These are phyloP conservation scores for Alternaria brassicicola DNA, from an alignment of 2,329 filamentous ascomycete genomes.

Conservation along the genomic window DNA sequence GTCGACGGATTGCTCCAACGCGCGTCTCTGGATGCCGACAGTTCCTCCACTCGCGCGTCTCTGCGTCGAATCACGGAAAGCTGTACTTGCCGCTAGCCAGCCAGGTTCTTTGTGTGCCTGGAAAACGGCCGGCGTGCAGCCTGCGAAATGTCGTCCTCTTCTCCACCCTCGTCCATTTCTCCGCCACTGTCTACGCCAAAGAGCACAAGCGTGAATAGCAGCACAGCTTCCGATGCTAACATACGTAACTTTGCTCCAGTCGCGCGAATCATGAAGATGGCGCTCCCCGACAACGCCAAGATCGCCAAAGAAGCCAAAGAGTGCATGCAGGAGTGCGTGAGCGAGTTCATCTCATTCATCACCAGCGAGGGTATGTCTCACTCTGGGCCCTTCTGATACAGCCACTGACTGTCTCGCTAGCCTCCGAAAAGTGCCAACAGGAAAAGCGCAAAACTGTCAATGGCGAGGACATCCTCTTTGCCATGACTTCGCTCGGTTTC, in stretches of 20 bases:
- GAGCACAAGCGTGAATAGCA: constrained; percentile 33
- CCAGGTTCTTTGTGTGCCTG: constrained; percentile 36
- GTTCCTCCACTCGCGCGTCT: constrained; percentile 56
- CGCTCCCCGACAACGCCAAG: constrained; percentile 96
- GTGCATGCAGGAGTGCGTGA: constrained; percentile 99
- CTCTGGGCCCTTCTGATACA: neutral
- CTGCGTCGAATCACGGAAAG: constrained; percentile 54
- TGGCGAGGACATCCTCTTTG: constrained; percentile 96
- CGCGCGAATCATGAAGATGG: constrained; percentile 98
- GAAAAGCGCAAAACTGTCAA: constrained; percentile 99
- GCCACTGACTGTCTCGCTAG: constrained; percentile 55
- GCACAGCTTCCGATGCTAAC: constrained; percentile 76
- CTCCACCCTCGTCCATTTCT: constrained; percentile 46
- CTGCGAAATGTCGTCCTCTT: constrained; percentile 54
- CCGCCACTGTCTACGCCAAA: constrained; percentile 40
- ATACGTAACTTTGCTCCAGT: constrained; percentile 95
- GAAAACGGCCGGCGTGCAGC: constrained; percentile 50
- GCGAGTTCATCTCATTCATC: constrained; percentile 99
- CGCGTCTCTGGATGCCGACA: constrained; percentile 55
- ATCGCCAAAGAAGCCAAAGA: constrained; percentile 99
- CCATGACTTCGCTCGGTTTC: constrained; percentile 98
- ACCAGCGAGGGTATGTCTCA: constrained; percentile 87
- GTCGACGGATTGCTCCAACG: constrained; percentile 52
- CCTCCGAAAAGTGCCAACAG: constrained; percentile 98
- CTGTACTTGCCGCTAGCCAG: constrained; percentile 31